Percentiles rank a stretch among this genome's conserved stretches.
Evolutionary conservation across 257 asterid genomes (phyloP).

Genomic region (Penstemon barbatus): DNA sequence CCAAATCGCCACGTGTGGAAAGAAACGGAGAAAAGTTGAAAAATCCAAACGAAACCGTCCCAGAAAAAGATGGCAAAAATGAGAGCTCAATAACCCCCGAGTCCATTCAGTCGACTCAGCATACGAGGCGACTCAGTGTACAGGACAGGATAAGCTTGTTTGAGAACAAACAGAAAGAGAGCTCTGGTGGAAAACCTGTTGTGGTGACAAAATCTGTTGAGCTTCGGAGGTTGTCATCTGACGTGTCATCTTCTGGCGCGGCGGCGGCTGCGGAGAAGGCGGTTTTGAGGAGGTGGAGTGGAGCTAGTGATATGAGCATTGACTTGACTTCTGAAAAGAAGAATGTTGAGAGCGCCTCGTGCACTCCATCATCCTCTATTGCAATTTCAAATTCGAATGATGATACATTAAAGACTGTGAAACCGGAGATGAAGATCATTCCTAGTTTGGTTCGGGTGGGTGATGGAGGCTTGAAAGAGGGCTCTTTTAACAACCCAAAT

Average conservation of each 20-base stretch:
- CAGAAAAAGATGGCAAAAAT: conserved; percentile 35
- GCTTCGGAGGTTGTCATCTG: conserved; percentile 75
- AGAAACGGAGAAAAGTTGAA: conserved; percentile 27
- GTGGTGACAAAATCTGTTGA: conserved; percentile 56
- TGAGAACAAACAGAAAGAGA: conserved; percentile 90
- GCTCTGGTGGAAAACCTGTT: conserved; percentile 63
- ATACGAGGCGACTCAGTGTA: conserved; percentile 74
- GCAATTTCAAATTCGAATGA: conserved; percentile 36
- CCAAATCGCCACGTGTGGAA: conserved; percentile 33
- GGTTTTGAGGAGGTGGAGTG: conserved; percentile 89
- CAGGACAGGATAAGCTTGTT: conserved; percentile 86
- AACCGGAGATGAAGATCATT: conserved; percentile 42
- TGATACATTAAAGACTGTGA: conserved; percentile 31
- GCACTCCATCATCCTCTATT: conserved; percentile 48
- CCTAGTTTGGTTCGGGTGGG: conserved; percentile 34
- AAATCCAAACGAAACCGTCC: conserved; percentile 18
- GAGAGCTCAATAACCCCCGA: conserved; percentile 38
- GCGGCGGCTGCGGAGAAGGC: conserved; percentile 60
- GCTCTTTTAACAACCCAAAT: conserved; percentile 40
- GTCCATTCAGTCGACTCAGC: conserved; percentile 50
- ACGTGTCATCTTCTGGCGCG: conserved; percentile 42
- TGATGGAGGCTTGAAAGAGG: conserved; percentile 38
- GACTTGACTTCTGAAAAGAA: conserved; percentile 77
- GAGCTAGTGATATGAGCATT: conserved; percentile 89
- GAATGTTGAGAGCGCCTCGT: conserved; percentile 59